Evolutionary conservation across 2,329 filamentous ascomycete species (phyloP), one percentile per base, ranked within the genome.

Genomic region (Penicillium sp.): DNA sequence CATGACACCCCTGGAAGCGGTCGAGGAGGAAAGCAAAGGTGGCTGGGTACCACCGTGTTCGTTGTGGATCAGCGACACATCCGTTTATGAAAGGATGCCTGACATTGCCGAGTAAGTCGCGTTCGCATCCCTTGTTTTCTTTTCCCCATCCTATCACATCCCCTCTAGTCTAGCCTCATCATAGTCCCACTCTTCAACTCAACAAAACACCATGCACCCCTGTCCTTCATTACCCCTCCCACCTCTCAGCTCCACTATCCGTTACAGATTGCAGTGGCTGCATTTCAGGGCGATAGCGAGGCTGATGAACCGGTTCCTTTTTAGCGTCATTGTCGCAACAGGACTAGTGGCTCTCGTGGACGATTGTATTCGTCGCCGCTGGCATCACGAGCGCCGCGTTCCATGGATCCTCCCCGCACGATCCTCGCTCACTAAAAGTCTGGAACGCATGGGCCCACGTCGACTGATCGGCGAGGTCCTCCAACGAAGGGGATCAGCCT

Each of bases 1-100:
- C 29, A 80, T 93, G 66, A 89, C 89, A 8, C 85, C 86, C 6
- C 83, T 83, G 68, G 88, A 96, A 74, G 80, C 86, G 10, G 78
- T 81, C 10, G 88, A 87, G 62, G 93, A 98, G 69, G 83, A 88
- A 65, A 81, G 80, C 49, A 91, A 90, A 63, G 93, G 93, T 50
- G 91, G 91, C 55, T 98, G 93, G 92, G 83, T 98, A 25, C 90
- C 92, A 54, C 92, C 92, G 5, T 96, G 90, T 72, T 91, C 90
- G 67, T 88, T 98, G 86, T 93, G 91, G 86, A 91, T 98, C 72
- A 91, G 85, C 66, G 91, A 96, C 73, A 78, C 85, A 58, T 81
- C 80, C 16, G 82, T 95, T 58, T 81, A 95, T 63, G 80, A 83
- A 31, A 87, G 85, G 64, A 79, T 85, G 71, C 89, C 89, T 50